Conservation (phyloP, 2,329 filamentous ascomycete species). For the Trichoderma citrinoviride region DNA sequence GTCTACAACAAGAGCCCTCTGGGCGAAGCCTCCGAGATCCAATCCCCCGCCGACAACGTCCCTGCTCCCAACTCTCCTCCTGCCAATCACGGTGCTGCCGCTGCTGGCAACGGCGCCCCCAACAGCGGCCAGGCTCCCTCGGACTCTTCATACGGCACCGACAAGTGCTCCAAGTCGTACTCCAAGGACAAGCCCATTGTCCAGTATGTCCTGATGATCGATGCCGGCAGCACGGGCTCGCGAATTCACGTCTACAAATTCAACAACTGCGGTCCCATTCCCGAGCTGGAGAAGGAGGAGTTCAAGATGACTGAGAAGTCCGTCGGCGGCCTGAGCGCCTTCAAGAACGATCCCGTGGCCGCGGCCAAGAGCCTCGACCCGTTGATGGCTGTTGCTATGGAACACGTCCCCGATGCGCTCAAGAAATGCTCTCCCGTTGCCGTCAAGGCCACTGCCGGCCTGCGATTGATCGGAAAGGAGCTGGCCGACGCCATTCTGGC, state of each 20-base stretch:
- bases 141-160: conserved; percentile 63
- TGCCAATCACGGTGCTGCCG: conserved; percentile 16
- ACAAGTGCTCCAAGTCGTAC: conserved; percentile 77
- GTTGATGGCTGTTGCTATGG: conserved; percentile 81
- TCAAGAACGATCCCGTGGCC: conserved; percentile 77
- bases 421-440: conserved; percentile 91
- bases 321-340: conserved; percentile 81
- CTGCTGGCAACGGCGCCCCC: conserved; percentile 21
- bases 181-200: conserved; percentile 89
- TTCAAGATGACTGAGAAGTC: conserved; percentile 93
- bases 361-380: conserved; percentile 87
- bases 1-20: conserved; percentile 46
- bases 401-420: conserved; percentile 80
- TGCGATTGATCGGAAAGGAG: conserved; percentile 80
- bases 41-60: not conserved
- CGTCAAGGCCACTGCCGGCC: conserved; percentile 95
- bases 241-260: conserved; percentile 98
- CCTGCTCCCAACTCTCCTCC: conserved; percentile 24
- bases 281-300: conserved; percentile 86
- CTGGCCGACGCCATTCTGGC: conserved; percentile 80
- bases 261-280: conserved; percentile 96
- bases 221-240: conserved; percentile 95
- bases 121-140: conserved; percentile 51
- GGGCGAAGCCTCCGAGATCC: conserved; percentile 5
- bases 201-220: conserved; percentile 98